phyloP scores from a whole-genome alignment of 306 rosid genomes.

The Senna siamea region DNA sequence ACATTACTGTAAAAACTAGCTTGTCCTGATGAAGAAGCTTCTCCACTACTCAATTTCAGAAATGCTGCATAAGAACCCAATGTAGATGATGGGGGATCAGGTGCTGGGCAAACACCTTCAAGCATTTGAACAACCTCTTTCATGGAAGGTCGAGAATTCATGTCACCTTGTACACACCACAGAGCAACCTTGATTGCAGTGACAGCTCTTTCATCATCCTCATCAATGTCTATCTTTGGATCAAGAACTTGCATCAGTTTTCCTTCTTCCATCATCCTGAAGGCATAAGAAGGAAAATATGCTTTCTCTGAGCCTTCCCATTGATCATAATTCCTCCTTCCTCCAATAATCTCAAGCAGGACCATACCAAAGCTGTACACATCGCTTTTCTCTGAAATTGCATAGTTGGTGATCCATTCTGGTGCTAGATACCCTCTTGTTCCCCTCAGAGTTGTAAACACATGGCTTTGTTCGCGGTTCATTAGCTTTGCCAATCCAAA shows the following conservation, averaged over 20 bases:
- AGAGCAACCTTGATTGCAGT: slow-evolving; percentile 67
- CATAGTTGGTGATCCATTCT: slow-evolving; percentile 91
- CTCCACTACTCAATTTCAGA: slow-evolving; percentile 61
- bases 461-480: slow-evolving; percentile 88
- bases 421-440: slow-evolving; percentile 94
- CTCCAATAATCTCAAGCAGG: slow-evolving; percentile 81
- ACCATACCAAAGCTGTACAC: slow-evolving; percentile 93
- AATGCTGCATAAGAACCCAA: slow-evolving; percentile 52
- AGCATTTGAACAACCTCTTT: slow-evolving; percentile 89
- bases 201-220: slow-evolving; percentile 52
- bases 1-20: slow-evolving; percentile 66
- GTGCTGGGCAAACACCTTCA: slow-evolving; percentile 66
- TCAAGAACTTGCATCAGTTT: slow-evolving; percentile 57
- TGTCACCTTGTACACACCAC: slow-evolving; percentile 90
- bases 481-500: slow-evolving; percentile 90
- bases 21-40: slow-evolving; percentile 76
- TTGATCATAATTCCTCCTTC: slow-evolving; percentile 83
- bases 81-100: slow-evolving; percentile 67
- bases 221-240: slow-evolving; percentile 54
- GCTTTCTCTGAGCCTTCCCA: slow-evolving; percentile 70
- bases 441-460: slow-evolving; percentile 86
- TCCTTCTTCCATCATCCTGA: slow-evolving; percentile 70
- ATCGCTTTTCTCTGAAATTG: slow-evolving; percentile 96
- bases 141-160: slow-evolving; percentile 79
- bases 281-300: slow-evolving; percentile 82